phyloP scores from a whole-genome alignment of 2,329 filamentous ascomycete genomes.

The Zasmidium citrigriseum region DNA sequence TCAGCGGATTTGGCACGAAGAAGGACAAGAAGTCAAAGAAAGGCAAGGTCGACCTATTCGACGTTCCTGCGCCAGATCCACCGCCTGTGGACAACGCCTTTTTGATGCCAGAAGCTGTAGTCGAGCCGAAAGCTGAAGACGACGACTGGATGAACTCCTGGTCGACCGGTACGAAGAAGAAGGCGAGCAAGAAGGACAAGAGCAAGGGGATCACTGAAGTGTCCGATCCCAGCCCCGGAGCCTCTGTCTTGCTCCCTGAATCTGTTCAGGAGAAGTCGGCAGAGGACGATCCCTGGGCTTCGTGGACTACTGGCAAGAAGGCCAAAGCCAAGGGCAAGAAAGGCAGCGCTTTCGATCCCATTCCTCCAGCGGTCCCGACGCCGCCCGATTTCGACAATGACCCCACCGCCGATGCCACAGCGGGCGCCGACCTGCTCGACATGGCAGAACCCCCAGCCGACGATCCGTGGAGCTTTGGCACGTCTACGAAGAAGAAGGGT shows the following conservation, averaged over 20 bases:
- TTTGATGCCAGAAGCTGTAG: constrained; percentile 47
- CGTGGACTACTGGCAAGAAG: constrained; percentile 48
- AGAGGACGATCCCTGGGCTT: constrained; percentile 35
- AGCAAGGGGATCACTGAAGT: constrained; percentile 44
- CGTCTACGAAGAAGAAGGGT: constrained; percentile 41
- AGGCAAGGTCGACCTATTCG: constrained; percentile 13
- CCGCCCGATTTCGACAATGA: constrained; percentile 45
- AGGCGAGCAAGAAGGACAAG: constrained; percentile 49
- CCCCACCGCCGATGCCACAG: constrained; percentile 39
- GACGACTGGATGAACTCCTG: constrained; percentile 56
- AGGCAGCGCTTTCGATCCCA: constrained; percentile 13
- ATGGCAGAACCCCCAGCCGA: constrained; percentile 24
- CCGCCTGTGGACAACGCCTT: constrained; percentile 20
- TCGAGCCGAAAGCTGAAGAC: constrained; percentile 52
- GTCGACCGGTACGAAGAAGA: constrained; percentile 57
- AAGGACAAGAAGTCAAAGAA: constrained; percentile 52
- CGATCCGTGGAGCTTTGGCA: constrained; percentile 31
- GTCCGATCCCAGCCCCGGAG: constrained; percentile 31
- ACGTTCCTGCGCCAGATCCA: constrained; percentile 23
- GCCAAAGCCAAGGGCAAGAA: constrained; percentile 54
- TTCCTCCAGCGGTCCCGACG: constrained; percentile 33
- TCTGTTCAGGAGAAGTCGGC: constrained; percentile 37
- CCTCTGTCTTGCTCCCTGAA: constrained; percentile 47
- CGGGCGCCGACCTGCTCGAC: constrained; percentile 24
- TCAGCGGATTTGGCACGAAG: constrained; percentile 56